Evolutionary conservation across 805 yeast genomes (phyloP), one percentile per base, ranked within the genome.

Genomic region (Wickerhamomyces subpelliculosus): DNA sequence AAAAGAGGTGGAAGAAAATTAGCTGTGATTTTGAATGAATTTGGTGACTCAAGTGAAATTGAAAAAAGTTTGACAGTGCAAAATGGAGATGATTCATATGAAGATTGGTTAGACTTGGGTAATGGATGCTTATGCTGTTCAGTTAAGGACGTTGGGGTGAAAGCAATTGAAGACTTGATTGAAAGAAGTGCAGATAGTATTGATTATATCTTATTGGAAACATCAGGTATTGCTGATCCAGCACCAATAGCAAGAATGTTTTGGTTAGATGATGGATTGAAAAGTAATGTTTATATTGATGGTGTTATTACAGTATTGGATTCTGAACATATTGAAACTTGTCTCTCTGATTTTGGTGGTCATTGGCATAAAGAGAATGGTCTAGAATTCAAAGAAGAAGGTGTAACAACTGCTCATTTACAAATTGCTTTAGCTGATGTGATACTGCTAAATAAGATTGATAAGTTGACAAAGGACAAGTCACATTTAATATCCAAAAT

Each of bases 41-140:
- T 86, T 67, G 96, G 95, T 12, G 94, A 86, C 58, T 80, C 96
- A 0, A 73, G 87, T 16, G 94, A 80, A 35, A 88, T 93, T 44
- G 98, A 93, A 57, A 84, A 84, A 55, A 74, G 94, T 1, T 70
- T 93, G 40, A 83, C 94, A 0, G 79, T 90, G 9, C 67, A 70
- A 36, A 67, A 64, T 41, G 68, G 72, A 8, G 67, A 66, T 8
- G 63, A 68, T 4, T 64, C 78, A 3, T 81, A 84, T 36, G 85
- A 88, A 51, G 97, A 93, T 54, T 93, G 98, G 98, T 68, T 93
- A 3, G 98, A 93, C 57, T 65, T 93, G 25, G 97, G 96, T 1
- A 93, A 93, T 55, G 98, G 98, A 2, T 93, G 98, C 59, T 68
- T 93, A 28, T 93, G 98, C 57, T 93, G 98, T 54, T 85, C 97